Percentiles rank a stretch among this genome's conserved stretches.
phyloP scores from a whole-genome alignment of 2,329 filamentous ascomycete genomes.

The Aspergillus awamori region DNA sequence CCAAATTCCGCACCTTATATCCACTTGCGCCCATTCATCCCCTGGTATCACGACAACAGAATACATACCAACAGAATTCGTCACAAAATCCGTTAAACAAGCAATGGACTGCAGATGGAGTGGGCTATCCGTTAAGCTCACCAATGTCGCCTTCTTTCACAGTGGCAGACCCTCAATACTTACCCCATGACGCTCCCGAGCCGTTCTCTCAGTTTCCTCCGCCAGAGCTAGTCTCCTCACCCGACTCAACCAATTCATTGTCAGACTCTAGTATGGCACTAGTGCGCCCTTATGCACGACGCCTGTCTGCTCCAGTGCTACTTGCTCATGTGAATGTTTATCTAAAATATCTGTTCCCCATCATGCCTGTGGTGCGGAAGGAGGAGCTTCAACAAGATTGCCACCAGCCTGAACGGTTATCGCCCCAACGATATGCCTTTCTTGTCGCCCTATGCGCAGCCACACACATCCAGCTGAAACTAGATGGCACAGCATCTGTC shows the following conservation, averaged over 20 bases:
- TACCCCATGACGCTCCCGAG: constrained; percentile 28
- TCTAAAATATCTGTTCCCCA: constrained; percentile 47
- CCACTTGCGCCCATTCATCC: constrained; percentile 42
- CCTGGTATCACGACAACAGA: constrained; percentile 26
- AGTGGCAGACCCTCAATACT: constrained; percentile 29
- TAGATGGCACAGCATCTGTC: constrained; percentile 35
- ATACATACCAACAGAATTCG: constrained; percentile 17
- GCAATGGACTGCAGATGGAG: constrained; percentile 23
- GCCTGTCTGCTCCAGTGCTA: constrained; percentile 38
- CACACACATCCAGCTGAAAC: constrained; percentile 49
- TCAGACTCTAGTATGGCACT: constrained; percentile 30
- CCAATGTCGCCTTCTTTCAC: constrained; percentile 32
- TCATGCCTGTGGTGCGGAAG: constrained; percentile 46
- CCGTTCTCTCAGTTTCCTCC: constrained; percentile 33
- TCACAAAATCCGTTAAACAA: constrained; percentile 23
- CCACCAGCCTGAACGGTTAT: constrained; percentile 58
- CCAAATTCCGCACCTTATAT: constrained; percentile 44
- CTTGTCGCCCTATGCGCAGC: constrained; percentile 46
- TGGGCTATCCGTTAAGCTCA: constrained; percentile 27
- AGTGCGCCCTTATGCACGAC: constrained; percentile 24
- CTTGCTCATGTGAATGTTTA: constrained; percentile 47
- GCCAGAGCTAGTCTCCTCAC: constrained; percentile 38
- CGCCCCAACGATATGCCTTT: constrained; percentile 44
- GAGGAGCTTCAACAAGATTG: constrained; percentile 41
- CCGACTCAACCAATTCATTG: constrained; percentile 36